Percentiles rank a stretch among this genome's conserved stretches.
These are phyloP conservation scores for Crithidia acanthocephali DNA, from an alignment of 208 protist species.

Conservation along the genomic window DNA sequence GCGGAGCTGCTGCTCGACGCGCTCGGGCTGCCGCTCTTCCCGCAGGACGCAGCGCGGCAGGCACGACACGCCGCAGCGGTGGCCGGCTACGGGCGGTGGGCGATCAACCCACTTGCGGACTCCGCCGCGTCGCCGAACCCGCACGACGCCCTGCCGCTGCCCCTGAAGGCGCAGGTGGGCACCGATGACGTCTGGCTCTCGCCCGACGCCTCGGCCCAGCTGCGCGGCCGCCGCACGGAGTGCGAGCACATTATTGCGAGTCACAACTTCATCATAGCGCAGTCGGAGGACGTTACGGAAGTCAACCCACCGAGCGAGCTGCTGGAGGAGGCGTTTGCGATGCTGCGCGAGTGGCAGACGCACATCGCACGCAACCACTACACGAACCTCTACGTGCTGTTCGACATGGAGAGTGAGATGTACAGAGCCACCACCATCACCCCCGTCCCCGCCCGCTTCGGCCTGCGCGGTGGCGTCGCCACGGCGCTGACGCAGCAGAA, in stretches of 20 bases:
- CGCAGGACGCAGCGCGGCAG: slow-evolving; percentile 51
- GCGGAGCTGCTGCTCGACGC: slow-evolving; percentile 82
- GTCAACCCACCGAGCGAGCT: slow-evolving; percentile 61
- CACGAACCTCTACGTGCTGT: slow-evolving; percentile 75
- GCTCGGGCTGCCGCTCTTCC: slow-evolving; percentile 64
- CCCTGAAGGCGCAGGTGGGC: slow-evolving; percentile 78
- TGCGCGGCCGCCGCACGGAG: slow-evolving; percentile 34
- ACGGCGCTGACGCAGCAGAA: slow-evolving; percentile 53
- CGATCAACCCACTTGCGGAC: slow-evolving; percentile 44
- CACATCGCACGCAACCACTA: slow-evolving; percentile 62
- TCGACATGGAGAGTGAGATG: slow-evolving; percentile 54
- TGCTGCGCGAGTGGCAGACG: slow-evolving; percentile 66
- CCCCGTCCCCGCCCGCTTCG: slow-evolving; percentile 64
- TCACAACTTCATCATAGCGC: slow-evolving; percentile 58
- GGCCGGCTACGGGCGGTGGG: slow-evolving; percentile 74
- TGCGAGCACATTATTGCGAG: slow-evolving; percentile 63
- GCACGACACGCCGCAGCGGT: slow-evolving; percentile 61
- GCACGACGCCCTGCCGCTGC: slow-evolving; percentile 62
- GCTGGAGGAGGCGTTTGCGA: slow-evolving; percentile 51
- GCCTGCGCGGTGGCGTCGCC: slow-evolving; percentile 72
- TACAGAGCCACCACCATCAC: slow-evolving; percentile 75
- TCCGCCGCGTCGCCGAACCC: slow-evolving; percentile 30
- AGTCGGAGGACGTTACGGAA: slow-evolving; percentile 59
- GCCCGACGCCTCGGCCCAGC: slow-evolving; percentile 7
- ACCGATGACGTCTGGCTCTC: slow-evolving; percentile 74